These are phyloP conservation scores for Omphalotus guepiniiformis DNA, from an alignment of 768 basidiomycete genomes.

Conservation along the genomic window DNA sequence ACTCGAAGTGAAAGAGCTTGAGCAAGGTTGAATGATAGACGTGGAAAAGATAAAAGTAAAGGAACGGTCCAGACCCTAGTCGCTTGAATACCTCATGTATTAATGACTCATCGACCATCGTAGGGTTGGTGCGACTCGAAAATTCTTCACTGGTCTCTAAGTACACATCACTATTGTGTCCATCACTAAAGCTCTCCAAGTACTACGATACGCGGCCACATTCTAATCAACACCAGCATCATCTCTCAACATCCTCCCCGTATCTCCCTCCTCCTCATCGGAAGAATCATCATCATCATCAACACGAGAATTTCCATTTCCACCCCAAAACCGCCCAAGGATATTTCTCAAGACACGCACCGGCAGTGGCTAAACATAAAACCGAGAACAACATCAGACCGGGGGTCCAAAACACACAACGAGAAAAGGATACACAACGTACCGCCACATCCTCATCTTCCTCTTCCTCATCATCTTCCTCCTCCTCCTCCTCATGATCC, in stretches of 20 bases:
- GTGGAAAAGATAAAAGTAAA: no score
- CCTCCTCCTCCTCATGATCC: conserved; percentile 16
- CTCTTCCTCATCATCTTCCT: conserved; percentile 25
- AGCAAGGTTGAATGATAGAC: no score
- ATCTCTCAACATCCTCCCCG: conserved; percentile 12
- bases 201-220: neutral
- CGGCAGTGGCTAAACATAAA: conserved; percentile 47
- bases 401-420: neutral
- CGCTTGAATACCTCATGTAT: no score
- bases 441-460: conserved; percentile 47
- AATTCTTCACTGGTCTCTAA: no score
- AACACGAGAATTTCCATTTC: conserved; percentile 16
- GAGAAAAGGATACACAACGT: conserved; percentile 20
- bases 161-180: no score
- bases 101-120: no score
- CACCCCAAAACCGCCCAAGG: conserved; percentile 56
- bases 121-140: no score
- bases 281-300: conserved; percentile 34
- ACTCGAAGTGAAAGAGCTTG: no score
- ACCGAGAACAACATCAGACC: neutral
- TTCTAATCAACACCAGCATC: conserved; percentile 17
- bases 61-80: no score
- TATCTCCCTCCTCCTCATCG: conserved; percentile 26
- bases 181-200: no score
- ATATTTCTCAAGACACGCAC: conserved; percentile 55